A percentile compares a stretch with the other conserved stretches of the same genome.
Evolutionary conservation across 208 protist genomes (phyloP).

Genomic region (Trypanosoma grayi): DNA sequence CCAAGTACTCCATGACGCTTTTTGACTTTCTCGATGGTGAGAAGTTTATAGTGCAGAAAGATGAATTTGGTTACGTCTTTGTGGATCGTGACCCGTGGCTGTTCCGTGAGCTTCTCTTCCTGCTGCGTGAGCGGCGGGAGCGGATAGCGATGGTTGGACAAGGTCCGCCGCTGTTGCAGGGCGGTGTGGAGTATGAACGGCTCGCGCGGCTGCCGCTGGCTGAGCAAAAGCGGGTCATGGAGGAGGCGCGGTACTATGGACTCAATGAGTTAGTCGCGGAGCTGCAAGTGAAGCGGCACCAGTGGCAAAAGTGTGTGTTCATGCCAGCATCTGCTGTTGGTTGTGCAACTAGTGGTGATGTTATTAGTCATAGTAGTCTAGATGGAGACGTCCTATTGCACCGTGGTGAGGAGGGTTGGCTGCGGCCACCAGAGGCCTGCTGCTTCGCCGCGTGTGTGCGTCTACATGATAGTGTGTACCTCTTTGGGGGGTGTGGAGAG

Average conservation of each 20-base stretch:
- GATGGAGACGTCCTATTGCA: too few relatives aligned
- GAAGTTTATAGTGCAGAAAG: constrained; percentile 13
- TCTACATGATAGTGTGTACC: constrained; percentile 8
- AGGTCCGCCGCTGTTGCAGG: background rate
- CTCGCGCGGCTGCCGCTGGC: constrained; percentile 6
- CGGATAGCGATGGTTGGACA: background rate
- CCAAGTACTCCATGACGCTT: constrained; percentile 10
- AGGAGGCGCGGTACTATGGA: constrained; percentile 29
- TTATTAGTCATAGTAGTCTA: too few relatives aligned
- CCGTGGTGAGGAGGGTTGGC: too few relatives aligned
- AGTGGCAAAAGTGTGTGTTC: constrained; percentile 22
- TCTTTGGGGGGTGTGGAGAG: constrained; percentile 16
- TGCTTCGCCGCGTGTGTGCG: constrained; percentile 19
- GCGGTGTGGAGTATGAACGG: background rate
- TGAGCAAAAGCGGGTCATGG: constrained; percentile 15
- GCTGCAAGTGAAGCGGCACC: constrained; percentile 1
- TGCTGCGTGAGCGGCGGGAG: constrained; percentile 19
- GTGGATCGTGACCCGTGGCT: constrained; percentile 28
- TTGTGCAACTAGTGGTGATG: background rate
- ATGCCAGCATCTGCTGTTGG: background rate
- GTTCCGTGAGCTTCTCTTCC: constrained; percentile 22
- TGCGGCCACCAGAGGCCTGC: constrained; percentile 2
- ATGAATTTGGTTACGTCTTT: constrained; percentile 23
- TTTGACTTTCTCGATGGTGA: constrained; percentile 17
- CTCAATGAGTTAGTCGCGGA: constrained; percentile 17